Evolutionary conservation across 805 yeast genomes (phyloP).

Genomic region (Cyberlindnera petersonii): DNA sequence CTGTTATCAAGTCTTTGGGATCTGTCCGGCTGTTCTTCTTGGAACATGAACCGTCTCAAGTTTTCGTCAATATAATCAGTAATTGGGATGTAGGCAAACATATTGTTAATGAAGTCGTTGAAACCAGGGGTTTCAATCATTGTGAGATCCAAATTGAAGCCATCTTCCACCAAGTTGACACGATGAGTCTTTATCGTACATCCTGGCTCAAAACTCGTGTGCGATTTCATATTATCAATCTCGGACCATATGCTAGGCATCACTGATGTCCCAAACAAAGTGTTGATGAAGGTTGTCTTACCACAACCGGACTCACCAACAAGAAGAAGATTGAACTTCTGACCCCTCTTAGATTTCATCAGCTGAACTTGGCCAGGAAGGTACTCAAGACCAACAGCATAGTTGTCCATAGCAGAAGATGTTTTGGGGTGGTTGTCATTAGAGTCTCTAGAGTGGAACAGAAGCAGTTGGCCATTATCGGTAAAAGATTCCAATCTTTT

Average conservation of each 20-base stretch:
- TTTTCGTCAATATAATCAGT: slow-evolving; percentile 77
- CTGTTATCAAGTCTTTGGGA: slow-evolving; percentile 52
- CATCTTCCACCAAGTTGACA: slow-evolving; percentile 56
- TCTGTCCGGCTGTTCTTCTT: slow-evolving; percentile 73
- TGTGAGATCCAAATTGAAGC: slow-evolving; percentile 54
- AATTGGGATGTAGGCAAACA: slow-evolving; percentile 63
- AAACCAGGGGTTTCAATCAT: slow-evolving; percentile 76
- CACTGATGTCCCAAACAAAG: slow-evolving; percentile 57
- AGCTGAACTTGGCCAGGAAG: slow-evolving; percentile 31
- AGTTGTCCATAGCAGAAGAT: slow-evolving; percentile 5
- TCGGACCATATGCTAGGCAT: slow-evolving; percentile 40
- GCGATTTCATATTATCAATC: slow-evolving; percentile 35
- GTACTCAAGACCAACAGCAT: slow-evolving; percentile 26
- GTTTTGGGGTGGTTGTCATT: too few relatives aligned
- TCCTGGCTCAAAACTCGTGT: slow-evolving; percentile 35
- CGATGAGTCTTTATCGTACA: slow-evolving; percentile 33
- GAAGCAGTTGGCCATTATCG: too few relatives aligned
- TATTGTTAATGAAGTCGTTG: slow-evolving; percentile 66
- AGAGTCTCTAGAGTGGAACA: too few relatives aligned
- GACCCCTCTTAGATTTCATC: slow-evolving; percentile 49
- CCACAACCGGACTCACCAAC: slow-evolving; percentile 87
- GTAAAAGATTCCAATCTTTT: too few relatives aligned
- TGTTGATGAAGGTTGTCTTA: slow-evolving; percentile 75
- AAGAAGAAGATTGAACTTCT: slow-evolving; percentile 74
- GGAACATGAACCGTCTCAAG: slow-evolving; percentile 62